Base-by-base conservation (phyloP, 2,329 filamentous ascomycete species). In the Fusarium sp. region DNA sequence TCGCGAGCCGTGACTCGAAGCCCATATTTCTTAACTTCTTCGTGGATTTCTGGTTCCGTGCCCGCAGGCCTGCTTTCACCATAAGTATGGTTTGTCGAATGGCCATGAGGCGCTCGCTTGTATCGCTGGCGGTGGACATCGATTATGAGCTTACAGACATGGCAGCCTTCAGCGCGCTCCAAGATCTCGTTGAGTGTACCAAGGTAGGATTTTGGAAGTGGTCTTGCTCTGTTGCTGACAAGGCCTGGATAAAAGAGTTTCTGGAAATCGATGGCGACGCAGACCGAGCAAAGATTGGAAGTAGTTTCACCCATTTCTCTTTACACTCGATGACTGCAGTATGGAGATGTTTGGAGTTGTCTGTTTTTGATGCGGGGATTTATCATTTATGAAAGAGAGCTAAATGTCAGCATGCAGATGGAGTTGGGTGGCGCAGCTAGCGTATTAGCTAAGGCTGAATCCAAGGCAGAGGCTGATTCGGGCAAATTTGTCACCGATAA, bases 121-220 rank as follows among this genome's bases (percentile, higher is more conserved):
- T 68, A 56, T 2, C 59, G 42, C 13, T 64, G 46, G 11, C 29
- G 63, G 3, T 68, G 33, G 0, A 38, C 43, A 6, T 69, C 64
- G 18, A 46, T 16, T 21, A 69, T 38, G 0, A 65, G 21, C 3
- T 6, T 41, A 33, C 66, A 69, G 33, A 69, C 12, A 10, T 38
- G 20, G 23, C 66, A 69, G 6, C 10, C 8, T 6, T 18, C 6
- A 0, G 50, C 39, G 3, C 64, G 66, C 15, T 41, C 37, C 16
- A 65, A 7, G 7, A 68, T 33, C 1, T 43, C 42, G n/a, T 50
- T 26, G 3, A 69, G 50, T 8, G 44, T 53, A 2, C 66, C 66
- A 1, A 68, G 42, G 2, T 29, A 76, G 18, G 23, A 20, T 6
- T 16, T 23, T 0, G 29, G 8, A 11, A 5, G 20, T 13, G 4